Evolutionary conservation across 306 rosid species (phyloP), one percentile per base, ranked within the genome.

Genomic region (Glycine tomentella): DNA sequence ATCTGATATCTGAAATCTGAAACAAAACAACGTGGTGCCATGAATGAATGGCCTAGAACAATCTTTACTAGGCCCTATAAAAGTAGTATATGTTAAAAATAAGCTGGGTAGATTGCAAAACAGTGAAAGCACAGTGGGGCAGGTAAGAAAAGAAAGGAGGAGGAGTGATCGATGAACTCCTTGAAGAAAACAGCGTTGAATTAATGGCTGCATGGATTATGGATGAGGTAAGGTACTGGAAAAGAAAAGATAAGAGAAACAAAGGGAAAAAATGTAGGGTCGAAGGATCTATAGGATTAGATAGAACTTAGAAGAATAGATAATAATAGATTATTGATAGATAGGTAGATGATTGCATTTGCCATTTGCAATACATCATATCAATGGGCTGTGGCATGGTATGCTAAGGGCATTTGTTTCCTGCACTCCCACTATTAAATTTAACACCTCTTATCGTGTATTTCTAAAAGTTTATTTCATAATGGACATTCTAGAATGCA

Each of bases 141-240:
- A 66, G 77, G 71, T 75, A 61, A 46, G 79, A 25, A 48, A 74
- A 16, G 7, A 57, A 53, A 64, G 75, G 42, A 82, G n/a, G n/a
- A n/a, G 8, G 59, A 16, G 66, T 2, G 45, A 66, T 36, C 11
- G 36, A 40, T 31, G 79, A 38, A 70, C n/a, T 9, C 31, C 61
- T 8, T 33, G 65, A 72, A 25, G 31, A 25, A 25, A 25, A 53
- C 8, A 36, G 64, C 72, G 12, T 69, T 49, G 14, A 25, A n/a
- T 76, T 51, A 80, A 59, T 66, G 67, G 25, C 31, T 82, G 87
- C 77, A 86, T 83, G 86, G n/a, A n/a, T n/a, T n/a, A n/a, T n/a
- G n/a, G 76, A 14, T 17, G 34, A 44, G 15, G 75, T 80, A 68
- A 76, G 84, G 81, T 4, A 44, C 20, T 52, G 76, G 81, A 62